Evolutionary conservation across 805 yeast genomes (phyloP).

Genomic region (Ogataea nitratoaversa): DNA sequence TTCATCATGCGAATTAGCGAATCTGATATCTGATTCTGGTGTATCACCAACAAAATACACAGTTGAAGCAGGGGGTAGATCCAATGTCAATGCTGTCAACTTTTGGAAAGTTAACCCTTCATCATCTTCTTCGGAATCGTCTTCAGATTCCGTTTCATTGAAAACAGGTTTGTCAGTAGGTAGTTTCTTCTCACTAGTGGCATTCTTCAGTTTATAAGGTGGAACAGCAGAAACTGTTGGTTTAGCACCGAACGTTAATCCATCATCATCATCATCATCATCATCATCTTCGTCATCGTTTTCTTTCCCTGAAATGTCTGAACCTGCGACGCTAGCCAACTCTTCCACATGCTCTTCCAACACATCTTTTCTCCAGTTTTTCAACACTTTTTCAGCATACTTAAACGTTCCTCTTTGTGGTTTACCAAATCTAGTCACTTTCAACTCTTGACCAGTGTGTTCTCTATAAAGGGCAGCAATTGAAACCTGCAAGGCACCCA

Average conservation of each 20-base stretch:
- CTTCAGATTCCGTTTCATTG: slow-evolving; percentile 30
- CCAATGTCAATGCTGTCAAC: slow-evolving; percentile 41
- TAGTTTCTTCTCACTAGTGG: not conserved
- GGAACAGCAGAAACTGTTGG: slow-evolving; percentile 4
- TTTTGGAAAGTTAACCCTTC: slow-evolving; percentile 45
- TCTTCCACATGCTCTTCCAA: slow-evolving; percentile 67
- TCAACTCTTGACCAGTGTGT: slow-evolving; percentile 76
- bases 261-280: slow-evolving; percentile 23
- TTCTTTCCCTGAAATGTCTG: slow-evolving; percentile 16
- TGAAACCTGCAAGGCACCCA: slow-evolving; percentile 91
- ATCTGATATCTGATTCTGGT: slow-evolving; percentile 83
- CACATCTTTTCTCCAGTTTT: slow-evolving; percentile 74
- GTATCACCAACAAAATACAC: slow-evolving; percentile 89
- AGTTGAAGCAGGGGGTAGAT: slow-evolving; percentile 78
- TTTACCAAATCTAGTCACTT: slow-evolving; percentile 82
- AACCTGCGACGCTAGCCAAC: slow-evolving; percentile 17
- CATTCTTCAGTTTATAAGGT: slow-evolving; percentile 4
- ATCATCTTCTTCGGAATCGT: slow-evolving; percentile 32
- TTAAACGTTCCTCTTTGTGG: slow-evolving; percentile 85
- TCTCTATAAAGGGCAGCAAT: slow-evolving; percentile 81
- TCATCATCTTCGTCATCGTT: slow-evolving; percentile 12
- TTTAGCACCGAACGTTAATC: slow-evolving; percentile 15
- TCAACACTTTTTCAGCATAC: slow-evolving; percentile 74
- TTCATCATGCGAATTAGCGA: slow-evolving; percentile 81
- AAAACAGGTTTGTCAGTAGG: slow-evolving; percentile 16